Base-by-base conservation (phyloP, 352 stramenopile genomes). In the Phytopythium delawarense region DNA sequence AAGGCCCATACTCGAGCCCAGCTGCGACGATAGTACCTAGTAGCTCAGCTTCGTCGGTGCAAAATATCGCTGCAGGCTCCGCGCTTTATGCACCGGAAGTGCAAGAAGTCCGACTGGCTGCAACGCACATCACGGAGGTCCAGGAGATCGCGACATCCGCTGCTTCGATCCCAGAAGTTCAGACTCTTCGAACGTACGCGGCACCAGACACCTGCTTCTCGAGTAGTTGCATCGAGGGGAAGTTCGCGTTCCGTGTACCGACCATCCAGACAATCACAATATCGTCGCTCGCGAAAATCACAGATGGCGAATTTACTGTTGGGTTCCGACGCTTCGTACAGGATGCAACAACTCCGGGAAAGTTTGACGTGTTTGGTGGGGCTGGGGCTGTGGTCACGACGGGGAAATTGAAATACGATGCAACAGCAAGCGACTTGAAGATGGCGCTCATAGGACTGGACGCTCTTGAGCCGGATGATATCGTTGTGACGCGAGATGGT, bases 261-360 rank as follows among this genome's bases (percentile, higher is more conserved):
- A 92, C 77, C 0, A 66, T 94, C 15, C 86, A 94, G 57, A 91
- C 78, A 9, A 83, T 94, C 64, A 84, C 54, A 1, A 76, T 94
- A 8, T 75, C 69, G 1, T 72, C 81, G 1, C 20, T 56, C n/a
- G 81, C 72, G n/a, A 62, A 64, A 0, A 91, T 94, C 28, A 74
- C 69, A 0, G 70, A 53, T 0, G 80, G 84, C 8, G 84, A 66
- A 8, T 89, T 78, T 57, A 74, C 71, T 9, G 79, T 88, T 34
- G 40, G 69, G 8, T 87, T 89, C 30, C 48, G 64, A 0, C 69
- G 81, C 18, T 63, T 79, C 18, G 61, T 72, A 20, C 42, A 62
- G 9, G 56, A 78, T 60, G 35, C 25, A 8, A 44, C 28, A 16
- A 62, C 59, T 52, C 37, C 49, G 0, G 80, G 81, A 7, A 45